These are phyloP conservation scores for Adiantum capillusveneris DNA, from an alignment of 75 land plant species.

Conservation along the genomic window DNA sequence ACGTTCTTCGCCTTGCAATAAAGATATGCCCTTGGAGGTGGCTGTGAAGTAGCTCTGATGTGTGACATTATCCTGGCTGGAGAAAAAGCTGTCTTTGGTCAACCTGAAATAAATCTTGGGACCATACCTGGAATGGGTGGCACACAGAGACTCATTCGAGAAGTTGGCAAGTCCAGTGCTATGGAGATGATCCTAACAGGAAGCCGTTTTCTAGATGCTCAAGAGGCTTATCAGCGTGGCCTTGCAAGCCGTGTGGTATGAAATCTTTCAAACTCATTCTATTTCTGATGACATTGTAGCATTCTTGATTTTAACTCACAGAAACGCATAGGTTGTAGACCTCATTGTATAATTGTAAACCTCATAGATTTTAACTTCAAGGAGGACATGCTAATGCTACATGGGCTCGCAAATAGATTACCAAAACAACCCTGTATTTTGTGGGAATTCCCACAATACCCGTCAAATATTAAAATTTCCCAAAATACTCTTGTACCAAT, in stretches of 20 bases:
- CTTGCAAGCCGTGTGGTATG: constrained; percentile 30
- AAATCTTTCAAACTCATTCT: not conserved
- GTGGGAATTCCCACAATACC: too few species aligned
- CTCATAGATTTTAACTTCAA: too few species aligned
- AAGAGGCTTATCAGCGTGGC: constrained; percentile 32
- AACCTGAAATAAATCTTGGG: constrained; percentile 33
- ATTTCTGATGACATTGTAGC: not conserved
- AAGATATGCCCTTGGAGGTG: constrained; percentile 39
- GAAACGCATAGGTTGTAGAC: too few species aligned
- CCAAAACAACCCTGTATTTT: too few species aligned
- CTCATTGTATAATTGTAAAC: too few species aligned
- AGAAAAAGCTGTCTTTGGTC: constrained; percentile 31
- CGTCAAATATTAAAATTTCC: too few species aligned
- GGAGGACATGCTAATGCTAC: too few species aligned
- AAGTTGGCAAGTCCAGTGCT: constrained; percentile 38
- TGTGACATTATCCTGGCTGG: constrained; percentile 35
- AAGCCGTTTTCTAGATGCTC: constrained; percentile 25
- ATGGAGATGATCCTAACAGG: constrained; percentile 44
- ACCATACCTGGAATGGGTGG: constrained; percentile 41
- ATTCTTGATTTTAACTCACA: not conserved
- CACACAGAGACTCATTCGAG: constrained; percentile 31
- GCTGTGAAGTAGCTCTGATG: constrained; percentile 33
- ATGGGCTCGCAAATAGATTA: too few species aligned
- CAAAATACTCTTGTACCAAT: too few species aligned
- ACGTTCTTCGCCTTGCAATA: too few species aligned